Conservation (phyloP, 495 filamentous ascomycete genomes). For the Rhypophila decipiens region DNA sequence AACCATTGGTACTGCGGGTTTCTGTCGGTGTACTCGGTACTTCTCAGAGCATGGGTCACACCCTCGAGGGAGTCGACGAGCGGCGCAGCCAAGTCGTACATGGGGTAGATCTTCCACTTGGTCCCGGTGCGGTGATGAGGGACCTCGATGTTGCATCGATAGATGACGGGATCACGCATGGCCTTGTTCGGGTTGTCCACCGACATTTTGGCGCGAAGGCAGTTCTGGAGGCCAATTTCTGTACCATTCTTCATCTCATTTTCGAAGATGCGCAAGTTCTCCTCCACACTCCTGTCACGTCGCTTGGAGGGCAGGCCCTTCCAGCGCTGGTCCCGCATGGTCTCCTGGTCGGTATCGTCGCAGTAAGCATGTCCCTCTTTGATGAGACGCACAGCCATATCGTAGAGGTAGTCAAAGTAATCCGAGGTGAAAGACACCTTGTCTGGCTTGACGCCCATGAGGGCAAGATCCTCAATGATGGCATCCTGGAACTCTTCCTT, state of each 20-base stretch:
- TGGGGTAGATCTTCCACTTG: constrained; percentile 93
- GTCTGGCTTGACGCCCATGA: constrained; percentile 84
- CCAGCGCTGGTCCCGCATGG: constrained; percentile 74
- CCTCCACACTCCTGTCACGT: constrained; percentile 70
- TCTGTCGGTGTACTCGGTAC: constrained; percentile 95
- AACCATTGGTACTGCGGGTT: constrained; percentile 99
- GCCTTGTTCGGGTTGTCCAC: constrained; percentile 78
- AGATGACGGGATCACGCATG: constrained; percentile 89
- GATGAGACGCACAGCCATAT: constrained; percentile 70
- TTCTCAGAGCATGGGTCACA: constrained; percentile 89
- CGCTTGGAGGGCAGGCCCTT: constrained; percentile 68
- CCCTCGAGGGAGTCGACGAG: constrained; percentile 87
- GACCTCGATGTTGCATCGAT: constrained; percentile 72
- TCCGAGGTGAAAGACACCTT: constrained; percentile 74
- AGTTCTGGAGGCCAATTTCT: constrained; percentile 69
- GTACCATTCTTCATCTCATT: constrained; percentile 85
- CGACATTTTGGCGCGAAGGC: constrained; percentile 84
- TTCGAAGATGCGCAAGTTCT: constrained; percentile 73
- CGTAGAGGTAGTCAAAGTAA: constrained; percentile 84
- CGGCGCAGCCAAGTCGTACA: constrained; percentile 78
- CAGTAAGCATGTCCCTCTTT: constrained; percentile 81
- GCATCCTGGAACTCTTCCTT: constrained; percentile 87
- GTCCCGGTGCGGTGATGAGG: constrained; percentile 83
- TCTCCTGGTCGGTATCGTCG: constrained; percentile 82
- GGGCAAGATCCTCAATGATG: constrained; percentile 75